These are phyloP conservation scores for Candolleomyces aberdarensis DNA, from an alignment of 768 basidiomycete species.

Conservation along the genomic window DNA sequence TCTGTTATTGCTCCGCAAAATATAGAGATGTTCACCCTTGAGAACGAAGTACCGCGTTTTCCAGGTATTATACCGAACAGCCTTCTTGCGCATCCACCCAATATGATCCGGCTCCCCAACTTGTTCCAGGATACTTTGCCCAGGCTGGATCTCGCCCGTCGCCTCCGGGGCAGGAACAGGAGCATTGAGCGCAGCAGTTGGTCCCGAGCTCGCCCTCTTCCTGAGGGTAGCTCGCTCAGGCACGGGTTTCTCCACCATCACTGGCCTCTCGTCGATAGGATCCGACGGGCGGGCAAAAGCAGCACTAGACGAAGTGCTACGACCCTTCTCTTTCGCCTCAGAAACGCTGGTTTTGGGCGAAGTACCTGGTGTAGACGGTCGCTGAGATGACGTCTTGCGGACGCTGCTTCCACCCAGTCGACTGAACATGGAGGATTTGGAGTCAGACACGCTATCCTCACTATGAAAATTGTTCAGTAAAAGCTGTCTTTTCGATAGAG, in stretches of 20 bases:
- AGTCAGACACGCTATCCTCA: slow-evolving; percentile 15
- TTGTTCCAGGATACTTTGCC: slow-evolving; percentile 79
- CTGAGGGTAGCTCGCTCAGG: slow-evolving; percentile 35
- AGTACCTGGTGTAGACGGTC: slow-evolving; percentile 31
- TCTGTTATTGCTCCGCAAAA: slow-evolving; percentile 71
- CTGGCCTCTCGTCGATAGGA: slow-evolving; percentile 18
- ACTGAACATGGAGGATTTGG: slow-evolving; percentile 43
- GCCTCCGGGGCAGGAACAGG: slow-evolving; percentile 11
- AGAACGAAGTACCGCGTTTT: slow-evolving; percentile 89
- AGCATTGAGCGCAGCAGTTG: slow-evolving; percentile 12
- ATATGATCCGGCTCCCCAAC: slow-evolving; percentile 87
- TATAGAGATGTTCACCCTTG: slow-evolving; percentile 90
- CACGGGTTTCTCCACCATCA: slow-evolving; percentile 14
- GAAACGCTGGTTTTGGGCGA: slow-evolving; percentile 16
- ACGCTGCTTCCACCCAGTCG: slow-evolving; percentile 39
- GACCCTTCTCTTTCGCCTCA: background rate
- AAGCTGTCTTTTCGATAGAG: background rate
- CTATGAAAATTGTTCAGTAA: slow-evolving; percentile 3
- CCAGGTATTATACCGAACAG: slow-evolving; percentile 91
- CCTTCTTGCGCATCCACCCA: slow-evolving; percentile 96
- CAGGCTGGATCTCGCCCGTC: slow-evolving; percentile 45
- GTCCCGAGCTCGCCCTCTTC: slow-evolving; percentile 50
- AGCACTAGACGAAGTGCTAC: background rate
- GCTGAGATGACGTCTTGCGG: slow-evolving; percentile 41
- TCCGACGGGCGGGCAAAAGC: slow-evolving; percentile 5